A percentile compares a stretch with the other conserved stretches of the same genome.
phyloP scores from a whole-genome alignment of 2,329 filamentous ascomycete species.

The Monilinia polystroma region DNA sequence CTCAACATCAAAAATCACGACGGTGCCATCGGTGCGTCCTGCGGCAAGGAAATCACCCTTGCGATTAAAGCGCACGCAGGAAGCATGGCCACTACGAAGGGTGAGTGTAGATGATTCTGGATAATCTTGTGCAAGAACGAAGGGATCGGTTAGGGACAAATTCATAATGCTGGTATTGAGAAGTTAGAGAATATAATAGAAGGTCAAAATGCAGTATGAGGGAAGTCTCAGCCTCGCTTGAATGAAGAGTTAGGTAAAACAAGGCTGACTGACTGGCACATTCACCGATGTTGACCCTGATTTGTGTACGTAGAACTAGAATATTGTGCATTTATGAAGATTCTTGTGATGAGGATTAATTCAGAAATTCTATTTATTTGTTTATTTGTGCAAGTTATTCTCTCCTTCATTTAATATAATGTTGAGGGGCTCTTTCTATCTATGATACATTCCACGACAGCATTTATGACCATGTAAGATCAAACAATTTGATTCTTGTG shows the following conservation, averaged over 20 bases:
- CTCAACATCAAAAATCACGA: slow-evolving; percentile 95
- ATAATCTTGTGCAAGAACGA: slow-evolving; percentile 74
- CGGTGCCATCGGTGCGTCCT: slow-evolving; percentile 88
- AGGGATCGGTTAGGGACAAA: slow-evolving; percentile 69
- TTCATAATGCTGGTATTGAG: slow-evolving; percentile 54
- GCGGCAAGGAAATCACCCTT: slow-evolving; percentile 93
- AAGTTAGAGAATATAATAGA: background rate
- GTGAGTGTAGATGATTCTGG: slow-evolving; percentile 87
- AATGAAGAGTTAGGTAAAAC: too few species aligned
- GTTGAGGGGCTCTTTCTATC: background rate
- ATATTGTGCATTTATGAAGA: background rate
- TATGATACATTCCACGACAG: background rate
- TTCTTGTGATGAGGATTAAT: background rate
- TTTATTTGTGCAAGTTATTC: background rate
- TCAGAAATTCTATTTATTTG: background rate
- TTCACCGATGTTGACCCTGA: background rate
- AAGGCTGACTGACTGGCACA: slow-evolving; percentile 1
- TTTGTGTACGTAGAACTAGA: background rate
- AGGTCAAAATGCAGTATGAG: slow-evolving; percentile 8
- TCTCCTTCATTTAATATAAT: background rate
- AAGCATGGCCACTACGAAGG: slow-evolving; percentile 69
- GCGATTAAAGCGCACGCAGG: slow-evolving; percentile 81
- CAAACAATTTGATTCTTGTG: too few species aligned
- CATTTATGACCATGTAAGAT: background rate
- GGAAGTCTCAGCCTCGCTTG: slow-evolving; percentile 11